Percentiles rank a stretch among this genome's conserved stretches.
phyloP scores from a whole-genome alignment of 2,329 filamentous ascomycete species.

The Claviceps monticola region DNA sequence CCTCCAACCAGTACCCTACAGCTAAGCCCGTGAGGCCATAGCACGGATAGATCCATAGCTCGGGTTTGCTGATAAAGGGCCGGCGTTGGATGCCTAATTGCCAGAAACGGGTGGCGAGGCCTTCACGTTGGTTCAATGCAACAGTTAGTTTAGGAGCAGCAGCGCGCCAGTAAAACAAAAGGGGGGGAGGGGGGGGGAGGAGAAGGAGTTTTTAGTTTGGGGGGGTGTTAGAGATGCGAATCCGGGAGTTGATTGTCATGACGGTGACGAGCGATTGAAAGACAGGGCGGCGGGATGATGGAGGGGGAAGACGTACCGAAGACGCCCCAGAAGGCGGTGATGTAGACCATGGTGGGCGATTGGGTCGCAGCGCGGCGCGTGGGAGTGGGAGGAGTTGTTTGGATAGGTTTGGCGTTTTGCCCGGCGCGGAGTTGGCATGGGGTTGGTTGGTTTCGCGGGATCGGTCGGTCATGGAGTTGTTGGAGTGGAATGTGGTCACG shows the following conservation, averaged over 20 bases:
- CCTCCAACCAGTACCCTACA: conserved; percentile 94
- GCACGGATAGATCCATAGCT: conserved; percentile 82
- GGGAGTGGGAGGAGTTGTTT: neutral
- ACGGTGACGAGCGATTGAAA: too few relatives aligned
- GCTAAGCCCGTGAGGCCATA: conserved; percentile 72
- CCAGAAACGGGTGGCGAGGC: conserved; percentile 84
- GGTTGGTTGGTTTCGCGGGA: neutral
- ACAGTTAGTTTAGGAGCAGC: neutral
- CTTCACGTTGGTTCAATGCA: conserved; percentile 30
- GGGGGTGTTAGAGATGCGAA: neutral
- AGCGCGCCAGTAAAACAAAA: neutral
- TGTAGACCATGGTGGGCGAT: conserved; percentile 40
- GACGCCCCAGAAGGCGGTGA: conserved; percentile 71
- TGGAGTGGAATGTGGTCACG: neutral
- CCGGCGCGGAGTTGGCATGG: neutral
- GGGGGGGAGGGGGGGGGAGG: too few relatives aligned
- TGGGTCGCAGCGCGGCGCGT: conserved; percentile 4
- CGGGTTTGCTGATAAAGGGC: conserved; percentile 73
- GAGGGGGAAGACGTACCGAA: conserved; percentile 55
- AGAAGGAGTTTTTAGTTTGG: neutral
- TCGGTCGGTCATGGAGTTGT: neutral
- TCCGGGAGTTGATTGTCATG: neutral
- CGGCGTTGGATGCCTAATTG: conserved; percentile 98
- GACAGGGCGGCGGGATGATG: too few relatives aligned
- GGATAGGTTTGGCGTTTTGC: neutral